A percentile compares a stretch with the other conserved stretches of the same genome.
phyloP scores from a whole-genome alignment of 2,329 filamentous ascomycete genomes.

The Diaporthe nobilis region DNA sequence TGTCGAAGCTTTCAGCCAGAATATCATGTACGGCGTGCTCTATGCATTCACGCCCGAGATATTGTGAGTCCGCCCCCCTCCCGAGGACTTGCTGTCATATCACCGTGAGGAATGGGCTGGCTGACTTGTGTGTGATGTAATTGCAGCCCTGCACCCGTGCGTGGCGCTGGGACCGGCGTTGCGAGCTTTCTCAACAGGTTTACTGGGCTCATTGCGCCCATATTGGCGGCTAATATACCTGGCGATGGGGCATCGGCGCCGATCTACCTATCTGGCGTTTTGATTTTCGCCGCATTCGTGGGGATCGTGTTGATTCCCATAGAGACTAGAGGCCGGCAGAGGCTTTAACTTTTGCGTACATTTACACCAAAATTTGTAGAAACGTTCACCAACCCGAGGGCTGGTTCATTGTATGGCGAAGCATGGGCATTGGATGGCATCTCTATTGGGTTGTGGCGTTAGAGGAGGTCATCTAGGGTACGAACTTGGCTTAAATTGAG shows the following conservation, averaged over 20 bases:
- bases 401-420: background rate
- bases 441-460: background rate
- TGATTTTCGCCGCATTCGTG: slow-evolving; percentile 72
- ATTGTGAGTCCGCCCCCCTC: slow-evolving; percentile 56
- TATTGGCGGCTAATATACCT: slow-evolving; percentile 74
- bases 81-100: too few species aligned
- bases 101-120: background rate
- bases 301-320: slow-evolving; percentile 74
- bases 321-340: slow-evolving; percentile 72
- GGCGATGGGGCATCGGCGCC: slow-evolving; percentile 71
- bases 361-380: background rate
- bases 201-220: slow-evolving; percentile 76
- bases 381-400: background rate
- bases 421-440: background rate
- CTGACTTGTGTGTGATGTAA: background rate
- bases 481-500: background rate
- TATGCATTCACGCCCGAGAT: slow-evolving; percentile 85
- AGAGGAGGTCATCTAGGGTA: background rate
- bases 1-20: slow-evolving; percentile 79
- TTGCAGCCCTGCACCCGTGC: slow-evolving; percentile 71
- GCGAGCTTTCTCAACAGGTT: slow-evolving; percentile 79
- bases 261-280: slow-evolving; percentile 68
- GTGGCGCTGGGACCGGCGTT: slow-evolving; percentile 81
- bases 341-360: slow-evolving; percentile 57
- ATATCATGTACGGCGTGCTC: slow-evolving; percentile 83